Percentiles rank a stretch among this genome's conserved stretches.
phyloP scores from a whole-genome alignment of 345 rosid species.

The Laguncularia racemosa region DNA sequence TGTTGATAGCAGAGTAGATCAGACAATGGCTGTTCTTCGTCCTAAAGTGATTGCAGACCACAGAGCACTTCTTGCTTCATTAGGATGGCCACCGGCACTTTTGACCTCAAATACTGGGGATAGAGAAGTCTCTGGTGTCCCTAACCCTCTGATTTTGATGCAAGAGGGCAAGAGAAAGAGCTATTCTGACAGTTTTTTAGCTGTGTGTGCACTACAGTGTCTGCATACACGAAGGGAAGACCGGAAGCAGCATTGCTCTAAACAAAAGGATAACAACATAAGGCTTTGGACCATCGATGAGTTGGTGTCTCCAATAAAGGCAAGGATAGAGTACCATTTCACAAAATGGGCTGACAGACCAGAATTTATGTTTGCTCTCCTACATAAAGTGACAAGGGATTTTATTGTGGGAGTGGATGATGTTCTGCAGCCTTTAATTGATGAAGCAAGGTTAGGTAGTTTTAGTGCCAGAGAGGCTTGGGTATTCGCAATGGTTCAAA shows the following conservation, averaged over 20 bases:
- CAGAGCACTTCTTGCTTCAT: constrained; percentile 60
- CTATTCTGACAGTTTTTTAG: constrained; percentile 55
- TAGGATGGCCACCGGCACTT: constrained; percentile 85
- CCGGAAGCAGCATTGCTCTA: constrained; percentile 25
- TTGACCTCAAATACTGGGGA: constrained; percentile 25
- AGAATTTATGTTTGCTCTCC: constrained; percentile 65
- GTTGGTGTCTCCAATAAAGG: constrained; percentile 58
- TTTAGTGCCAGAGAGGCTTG: constrained; percentile 78
- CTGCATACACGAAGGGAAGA: constrained; percentile 43
- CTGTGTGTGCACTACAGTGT: constrained; percentile 64
- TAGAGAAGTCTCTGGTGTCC: constrained; percentile 28
- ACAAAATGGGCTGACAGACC: constrained; percentile 62
- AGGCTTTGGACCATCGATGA: constrained; percentile 70
- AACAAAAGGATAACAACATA: constrained; percentile 9
- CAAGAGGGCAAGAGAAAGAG: constrained; percentile 40
- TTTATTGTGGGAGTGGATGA: constrained; percentile 60
- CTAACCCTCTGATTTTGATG: constrained; percentile 57
- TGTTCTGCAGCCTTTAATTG: constrained; percentile 75
- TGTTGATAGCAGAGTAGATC: constrained; percentile 65
- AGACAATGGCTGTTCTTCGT: constrained; percentile 45
- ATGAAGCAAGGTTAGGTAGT: constrained; percentile 48
- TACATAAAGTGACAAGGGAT: constrained; percentile 49
- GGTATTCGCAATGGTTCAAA: constrained; percentile 70
- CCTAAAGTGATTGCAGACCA: constrained; percentile 62
- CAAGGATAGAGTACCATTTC: constrained; percentile 75